phyloP scores from a whole-genome alignment of 2,329 filamentous ascomycete genomes.

The Ophiocordyceps polyrhachis-furcata region DNA sequence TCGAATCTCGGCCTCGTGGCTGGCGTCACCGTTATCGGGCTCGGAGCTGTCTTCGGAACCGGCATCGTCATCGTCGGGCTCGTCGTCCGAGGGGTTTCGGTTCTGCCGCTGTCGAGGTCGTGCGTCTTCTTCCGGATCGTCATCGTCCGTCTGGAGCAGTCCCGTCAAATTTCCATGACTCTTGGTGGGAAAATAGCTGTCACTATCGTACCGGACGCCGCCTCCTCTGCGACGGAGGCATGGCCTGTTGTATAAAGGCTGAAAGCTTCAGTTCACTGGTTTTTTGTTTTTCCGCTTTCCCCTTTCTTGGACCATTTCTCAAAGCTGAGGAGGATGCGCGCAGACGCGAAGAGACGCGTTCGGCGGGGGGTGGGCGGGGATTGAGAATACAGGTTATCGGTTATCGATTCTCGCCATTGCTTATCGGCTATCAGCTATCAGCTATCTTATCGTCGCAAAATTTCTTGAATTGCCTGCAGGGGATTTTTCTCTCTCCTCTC shows the following conservation, averaged over 20 bases:
- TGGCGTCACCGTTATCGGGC: constrained; percentile 4
- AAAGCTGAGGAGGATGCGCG: too few species aligned
- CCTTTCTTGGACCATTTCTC: too few species aligned
- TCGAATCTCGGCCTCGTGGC: constrained; percentile 25
- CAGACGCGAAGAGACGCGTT: too few species aligned
- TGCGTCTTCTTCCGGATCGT: constrained; percentile 14
- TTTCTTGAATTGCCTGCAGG: constrained; percentile 4
- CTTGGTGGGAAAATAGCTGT: too few species aligned
- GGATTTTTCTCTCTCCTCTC: neutral
- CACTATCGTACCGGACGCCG: constrained; percentile 13
- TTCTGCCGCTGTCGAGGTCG: constrained; percentile 14
- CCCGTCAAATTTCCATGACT: too few species aligned
- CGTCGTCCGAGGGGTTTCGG: constrained; percentile 12
- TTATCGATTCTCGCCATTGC: neutral
- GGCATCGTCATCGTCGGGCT: constrained; percentile 12
- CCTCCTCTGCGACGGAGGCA: constrained; percentile 8
- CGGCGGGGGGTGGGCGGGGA: too few species aligned
- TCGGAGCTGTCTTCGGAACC: constrained; percentile 21
- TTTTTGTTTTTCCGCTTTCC: too few species aligned
- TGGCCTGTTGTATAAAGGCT: too few species aligned
- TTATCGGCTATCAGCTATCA: constrained; percentile 7
- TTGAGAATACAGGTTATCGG: neutral
- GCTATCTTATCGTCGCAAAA: constrained; percentile 12
- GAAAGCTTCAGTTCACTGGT: too few species aligned
- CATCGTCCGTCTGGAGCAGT: constrained; percentile 5